Evolutionary conservation across 768 basidiomycete species (phyloP).

Genomic region (Boletus vermiculosoides): DNA sequence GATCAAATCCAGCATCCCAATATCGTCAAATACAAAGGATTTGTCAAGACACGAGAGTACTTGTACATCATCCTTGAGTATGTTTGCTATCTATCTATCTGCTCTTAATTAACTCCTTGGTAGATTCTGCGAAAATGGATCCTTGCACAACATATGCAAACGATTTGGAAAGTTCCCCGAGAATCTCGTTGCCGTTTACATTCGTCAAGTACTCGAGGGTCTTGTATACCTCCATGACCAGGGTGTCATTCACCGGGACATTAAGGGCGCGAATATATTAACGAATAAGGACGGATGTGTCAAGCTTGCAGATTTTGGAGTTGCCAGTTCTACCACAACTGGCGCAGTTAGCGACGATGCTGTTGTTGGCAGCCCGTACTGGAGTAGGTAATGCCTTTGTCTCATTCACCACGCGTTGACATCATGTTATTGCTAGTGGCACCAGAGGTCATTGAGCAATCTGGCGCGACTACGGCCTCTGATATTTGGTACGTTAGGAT

Average conservation of each 20-base stretch:
- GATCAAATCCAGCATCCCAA: conserved; percentile 72
- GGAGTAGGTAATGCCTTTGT: conserved; percentile 63
- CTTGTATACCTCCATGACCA: conserved; percentile 97
- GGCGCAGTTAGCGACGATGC: conserved; percentile 80
- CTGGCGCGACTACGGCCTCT: conserved; percentile 93
- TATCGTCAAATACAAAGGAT: conserved; percentile 99
- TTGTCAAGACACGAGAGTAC: conserved; percentile 90
- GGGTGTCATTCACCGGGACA: conserved; percentile 98
- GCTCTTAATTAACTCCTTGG: conserved; percentile 6
- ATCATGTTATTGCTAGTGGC: conserved; percentile 62
- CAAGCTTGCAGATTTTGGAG: conserved; percentile 99
- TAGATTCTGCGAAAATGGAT: conserved; percentile 97
- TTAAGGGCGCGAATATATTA: conserved; percentile 98
- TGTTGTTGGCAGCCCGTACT: conserved; percentile 97
- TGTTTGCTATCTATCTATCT: conserved; percentile 24
- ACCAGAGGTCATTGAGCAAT: conserved; percentile 98
- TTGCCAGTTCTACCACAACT: conserved; percentile 76
- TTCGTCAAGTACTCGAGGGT: conserved; percentile 94
- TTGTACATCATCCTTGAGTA: conserved; percentile 97
- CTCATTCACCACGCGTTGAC: conserved; percentile 5
- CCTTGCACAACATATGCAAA: conserved; percentile 91
- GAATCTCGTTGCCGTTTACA: conserved; percentile 92
- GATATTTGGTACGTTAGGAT: conserved; percentile 78
- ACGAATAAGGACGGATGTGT: conserved; percentile 99
- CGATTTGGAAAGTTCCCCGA: conserved; percentile 99